Conservation (phyloP, 2,329 filamentous ascomycete species). For the Fusarium devonianum region DNA sequence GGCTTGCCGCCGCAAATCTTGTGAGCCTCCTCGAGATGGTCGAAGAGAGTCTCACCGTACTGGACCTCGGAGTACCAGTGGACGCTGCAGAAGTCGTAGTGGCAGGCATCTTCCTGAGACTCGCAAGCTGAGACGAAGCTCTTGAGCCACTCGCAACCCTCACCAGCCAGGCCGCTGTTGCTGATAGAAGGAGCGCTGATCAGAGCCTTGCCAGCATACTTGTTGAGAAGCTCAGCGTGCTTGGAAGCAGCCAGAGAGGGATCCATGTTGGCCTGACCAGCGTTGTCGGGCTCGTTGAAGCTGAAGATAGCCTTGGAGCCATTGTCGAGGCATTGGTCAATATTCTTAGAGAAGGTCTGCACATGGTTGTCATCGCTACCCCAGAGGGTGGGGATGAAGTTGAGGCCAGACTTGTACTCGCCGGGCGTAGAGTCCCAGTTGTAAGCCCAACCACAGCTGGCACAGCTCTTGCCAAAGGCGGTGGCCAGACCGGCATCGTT, state of each 20-base stretch:
- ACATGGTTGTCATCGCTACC: conserved; percentile 50
- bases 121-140: conserved; percentile 61
- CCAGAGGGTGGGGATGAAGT: conserved; percentile 75
- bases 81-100: conserved; percentile 65
- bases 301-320: conserved; percentile 66
- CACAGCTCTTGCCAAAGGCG: conserved; percentile 53
- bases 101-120: conserved; percentile 51
- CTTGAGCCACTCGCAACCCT: conserved; percentile 65
- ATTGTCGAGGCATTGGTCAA: conserved; percentile 57
- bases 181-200: conserved; percentile 68
- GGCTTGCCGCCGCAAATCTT: conserved; percentile 53
- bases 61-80: conserved; percentile 68
- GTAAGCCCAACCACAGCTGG: conserved; percentile 66
- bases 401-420: conserved; percentile 53
- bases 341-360: conserved; percentile 62
- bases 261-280: conserved; percentile 64
- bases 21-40: conserved; percentile 58
- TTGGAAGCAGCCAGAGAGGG: conserved; percentile 59
- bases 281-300: conserved; percentile 77
- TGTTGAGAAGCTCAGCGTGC: conserved; percentile 64
- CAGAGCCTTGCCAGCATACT: conserved; percentile 58
- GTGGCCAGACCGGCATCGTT: conserved; percentile 64
- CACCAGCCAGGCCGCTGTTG: conserved; percentile 59
- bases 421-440: conserved; percentile 67
- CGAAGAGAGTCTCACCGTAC: conserved; percentile 59